Percentiles rank a stretch among this genome's conserved stretches.
These are phyloP conservation scores for Rhizopus sp. DNA, from an alignment of 371 early-diverging fungal species.

Conservation along the genomic window DNA sequence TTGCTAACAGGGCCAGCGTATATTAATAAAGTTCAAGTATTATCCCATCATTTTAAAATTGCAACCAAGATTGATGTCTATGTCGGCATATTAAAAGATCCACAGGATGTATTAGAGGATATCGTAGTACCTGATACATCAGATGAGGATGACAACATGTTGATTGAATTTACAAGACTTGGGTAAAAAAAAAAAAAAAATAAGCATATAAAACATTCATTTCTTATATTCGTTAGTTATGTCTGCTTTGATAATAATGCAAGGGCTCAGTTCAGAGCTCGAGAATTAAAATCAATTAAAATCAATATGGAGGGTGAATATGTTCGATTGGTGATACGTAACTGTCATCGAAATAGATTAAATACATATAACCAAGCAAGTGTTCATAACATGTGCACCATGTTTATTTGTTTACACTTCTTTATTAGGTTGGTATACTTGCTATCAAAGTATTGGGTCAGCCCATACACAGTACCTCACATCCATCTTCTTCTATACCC, in stretches of 20 bases:
- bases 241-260: conserved; percentile 50
- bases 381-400: background rate
- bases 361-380: conserved; percentile 79
- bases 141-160: conserved; percentile 30
- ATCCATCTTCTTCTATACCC: conserved; percentile 5
- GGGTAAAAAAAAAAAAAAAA: conserved; percentile 21
- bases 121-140: conserved; percentile 18
- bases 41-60: conserved; percentile 84
- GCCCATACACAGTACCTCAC: conserved; percentile 13
- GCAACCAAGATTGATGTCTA: conserved; percentile 76
- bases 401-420: background rate
- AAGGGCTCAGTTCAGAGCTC: conserved; percentile 48
- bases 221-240: conserved; percentile 25
- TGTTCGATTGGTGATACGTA: conserved; percentile 68
- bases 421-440: conserved; percentile 57
- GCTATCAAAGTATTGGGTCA: conserved; percentile 62
- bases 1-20: conserved; percentile 61
- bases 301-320: conserved; percentile 74
- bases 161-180: conserved; percentile 42
- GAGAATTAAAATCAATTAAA: conserved; percentile 79
- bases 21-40: conserved; percentile 70
- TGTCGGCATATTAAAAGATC: conserved; percentile 49
- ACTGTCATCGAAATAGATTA: conserved; percentile 69
- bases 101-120: conserved; percentile 23
- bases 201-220: background rate